phyloP scores from a whole-genome alignment of 305 asterid genomes.

The Ajuga reptans region DNA sequence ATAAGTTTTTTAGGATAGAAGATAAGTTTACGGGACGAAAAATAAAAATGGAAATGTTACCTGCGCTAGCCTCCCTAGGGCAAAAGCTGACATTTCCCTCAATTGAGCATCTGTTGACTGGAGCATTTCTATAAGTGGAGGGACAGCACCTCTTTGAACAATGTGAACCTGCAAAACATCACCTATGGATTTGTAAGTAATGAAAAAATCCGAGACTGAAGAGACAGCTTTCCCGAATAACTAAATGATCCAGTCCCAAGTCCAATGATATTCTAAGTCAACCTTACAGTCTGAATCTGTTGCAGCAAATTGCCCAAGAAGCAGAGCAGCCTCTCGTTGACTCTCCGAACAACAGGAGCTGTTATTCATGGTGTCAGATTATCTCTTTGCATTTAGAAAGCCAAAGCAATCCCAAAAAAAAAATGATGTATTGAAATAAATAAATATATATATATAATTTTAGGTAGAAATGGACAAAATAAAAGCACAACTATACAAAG shows the following conservation, averaged over 20 bases:
- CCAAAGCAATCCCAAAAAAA: slow-evolving; percentile 1
- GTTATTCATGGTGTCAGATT: slow-evolving; percentile 23
- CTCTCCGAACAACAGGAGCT: slow-evolving; percentile 97
- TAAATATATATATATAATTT: not conserved
- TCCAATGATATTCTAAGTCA: slow-evolving; percentile 27
- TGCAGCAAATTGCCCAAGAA: slow-evolving; percentile 98
- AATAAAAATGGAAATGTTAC: slow-evolving; percentile 28
- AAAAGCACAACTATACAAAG: not conserved
- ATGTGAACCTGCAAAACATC: slow-evolving; percentile 68
- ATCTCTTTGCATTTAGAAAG: slow-evolving; percentile 13
- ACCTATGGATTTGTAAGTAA: slow-evolving; percentile 12
- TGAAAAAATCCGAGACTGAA: not conserved
- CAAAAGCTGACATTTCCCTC: slow-evolving; percentile 96
- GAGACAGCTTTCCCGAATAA: not conserved
- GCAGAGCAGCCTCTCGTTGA: slow-evolving; percentile 98
- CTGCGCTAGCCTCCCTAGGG: slow-evolving; percentile 98
- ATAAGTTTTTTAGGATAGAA: not conserved
- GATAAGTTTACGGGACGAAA: slow-evolving; percentile 2
- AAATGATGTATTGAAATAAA: not conserved
- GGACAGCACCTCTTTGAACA: slow-evolving; percentile 97
- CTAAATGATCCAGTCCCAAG: not conserved
- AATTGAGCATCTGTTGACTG: slow-evolving; percentile 86
- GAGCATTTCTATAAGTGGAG: slow-evolving; percentile 93
- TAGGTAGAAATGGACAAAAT: slow-evolving; percentile 2
- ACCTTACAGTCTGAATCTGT: slow-evolving; percentile 99